These are phyloP conservation scores for Porphyrellus cyaneotinctus DNA, from an alignment of 768 basidiomycete species.

Conservation along the genomic window DNA sequence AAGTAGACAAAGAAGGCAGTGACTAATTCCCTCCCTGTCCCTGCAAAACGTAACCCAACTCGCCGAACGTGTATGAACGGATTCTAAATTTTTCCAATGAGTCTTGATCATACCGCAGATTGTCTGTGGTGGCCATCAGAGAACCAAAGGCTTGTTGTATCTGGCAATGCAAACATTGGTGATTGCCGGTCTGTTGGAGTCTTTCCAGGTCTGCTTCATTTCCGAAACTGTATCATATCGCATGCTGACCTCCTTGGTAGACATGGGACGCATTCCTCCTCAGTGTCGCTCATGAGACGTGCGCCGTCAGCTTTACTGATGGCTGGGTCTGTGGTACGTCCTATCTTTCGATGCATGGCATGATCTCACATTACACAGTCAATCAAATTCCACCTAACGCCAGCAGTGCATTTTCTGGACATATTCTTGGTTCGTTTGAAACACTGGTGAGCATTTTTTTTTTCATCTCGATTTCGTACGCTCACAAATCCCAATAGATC, in stretches of 20 bases:
- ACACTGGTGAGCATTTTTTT: slow-evolving; percentile 11
- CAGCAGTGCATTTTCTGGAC: slow-evolving; percentile 18
- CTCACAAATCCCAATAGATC: slow-evolving; percentile 14
- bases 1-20: too few species aligned
- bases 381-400: slow-evolving; percentile 4
- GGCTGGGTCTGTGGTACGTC: slow-evolving; percentile 23
- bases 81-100: too few species aligned
- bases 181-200: slow-evolving; percentile 22
- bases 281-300: slow-evolving; percentile 23
- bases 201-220: slow-evolving; percentile 18
- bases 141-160: slow-evolving; percentile 17
- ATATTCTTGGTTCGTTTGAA: slow-evolving; percentile 23
- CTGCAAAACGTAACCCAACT: too few species aligned
- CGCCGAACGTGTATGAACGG: too few species aligned
- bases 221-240: background rate
- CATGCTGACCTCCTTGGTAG: slow-evolving; percentile 1
- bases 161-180: slow-evolving; percentile 23
- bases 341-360: background rate
- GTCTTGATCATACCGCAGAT: too few species aligned
- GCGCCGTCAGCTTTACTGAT: slow-evolving; percentile 21
- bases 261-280: slow-evolving; percentile 24
- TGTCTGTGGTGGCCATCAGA: too few species aligned
- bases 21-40: too few species aligned
- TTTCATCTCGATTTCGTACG: background rate
- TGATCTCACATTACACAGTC: slow-evolving; percentile 9